phyloP scores from a whole-genome alignment of 106 monocot species.

The Agapanthus africanus region DNA sequence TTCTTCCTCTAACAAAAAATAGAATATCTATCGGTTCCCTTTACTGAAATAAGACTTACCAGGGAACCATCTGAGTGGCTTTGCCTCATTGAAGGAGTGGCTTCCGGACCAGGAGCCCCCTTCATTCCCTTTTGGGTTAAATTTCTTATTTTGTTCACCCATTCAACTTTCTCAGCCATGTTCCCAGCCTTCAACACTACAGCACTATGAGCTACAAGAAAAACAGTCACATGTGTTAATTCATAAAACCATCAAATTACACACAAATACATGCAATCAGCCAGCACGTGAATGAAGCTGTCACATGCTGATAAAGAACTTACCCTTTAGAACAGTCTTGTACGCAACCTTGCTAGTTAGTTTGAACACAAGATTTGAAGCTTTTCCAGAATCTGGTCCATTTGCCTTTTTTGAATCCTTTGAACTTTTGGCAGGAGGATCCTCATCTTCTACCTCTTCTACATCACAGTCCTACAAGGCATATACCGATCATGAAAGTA shows the following conservation, averaged over 20 bases:
- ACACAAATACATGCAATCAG: no score
- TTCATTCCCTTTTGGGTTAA: slow-evolving; percentile 45
- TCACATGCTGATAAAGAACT: no score
- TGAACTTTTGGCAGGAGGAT: slow-evolving; percentile 46
- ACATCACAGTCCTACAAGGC: slow-evolving; percentile 52
- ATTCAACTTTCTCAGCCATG: slow-evolving; percentile 75
- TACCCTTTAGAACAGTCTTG: slow-evolving; percentile 67
- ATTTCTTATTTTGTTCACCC: slow-evolving; percentile 74
- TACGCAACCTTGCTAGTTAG: slow-evolving; percentile 58
- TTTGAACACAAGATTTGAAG: slow-evolving; percentile 44
- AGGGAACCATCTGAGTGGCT: slow-evolving; percentile 88
- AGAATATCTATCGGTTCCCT: no score
- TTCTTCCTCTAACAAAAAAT: no score
- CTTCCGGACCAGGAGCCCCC: slow-evolving; percentile 34
- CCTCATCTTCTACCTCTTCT: slow-evolving; percentile 53
- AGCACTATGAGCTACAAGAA: slow-evolving; percentile 86
- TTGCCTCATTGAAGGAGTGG: slow-evolving; percentile 44
- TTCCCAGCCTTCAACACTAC: slow-evolving; percentile 88
- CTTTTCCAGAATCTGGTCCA: slow-evolving; percentile 40
- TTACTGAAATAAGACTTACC: slow-evolving; percentile 34
- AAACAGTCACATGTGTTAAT: no score
- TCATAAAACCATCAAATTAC: no score
- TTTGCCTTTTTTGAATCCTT: slow-evolving; percentile 59
- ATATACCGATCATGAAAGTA: no score
- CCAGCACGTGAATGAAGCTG: no score